Percentiles rank a stretch among this genome's conserved stretches.
Evolutionary conservation across 768 basidiomycete species (phyloP).

Genomic region (Scleroderma citrinum): DNA sequence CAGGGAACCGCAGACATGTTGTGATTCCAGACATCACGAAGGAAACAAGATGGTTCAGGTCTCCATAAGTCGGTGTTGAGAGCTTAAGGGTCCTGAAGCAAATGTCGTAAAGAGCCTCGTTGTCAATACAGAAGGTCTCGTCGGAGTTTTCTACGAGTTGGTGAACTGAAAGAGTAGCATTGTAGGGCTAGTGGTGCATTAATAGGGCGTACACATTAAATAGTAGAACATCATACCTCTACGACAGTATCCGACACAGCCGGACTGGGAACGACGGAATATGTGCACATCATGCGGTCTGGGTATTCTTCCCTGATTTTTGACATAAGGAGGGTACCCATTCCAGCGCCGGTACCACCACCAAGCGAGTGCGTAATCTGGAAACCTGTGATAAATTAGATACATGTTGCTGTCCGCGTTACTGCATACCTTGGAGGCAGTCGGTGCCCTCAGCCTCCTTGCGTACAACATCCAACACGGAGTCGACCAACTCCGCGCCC

Average conservation of each 20-base stretch:
- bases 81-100: conserved; percentile 98
- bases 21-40: conserved; percentile 99
- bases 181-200: conserved; percentile 71
- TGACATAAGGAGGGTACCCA: conserved; percentile 98
- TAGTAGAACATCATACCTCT: conserved; percentile 47
- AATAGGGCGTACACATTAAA: background rate
- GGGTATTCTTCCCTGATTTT: conserved; percentile 99
- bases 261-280: conserved; percentile 95
- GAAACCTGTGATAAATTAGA: conserved; percentile 57
- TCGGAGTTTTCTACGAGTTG: conserved; percentile 99
- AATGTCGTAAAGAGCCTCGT: conserved; percentile 98
- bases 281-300: conserved; percentile 99
- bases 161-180: conserved; percentile 96
- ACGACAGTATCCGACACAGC: conserved; percentile 99
- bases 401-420: background rate
- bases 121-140: conserved; percentile 99
- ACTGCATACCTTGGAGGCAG: conserved; percentile 86
- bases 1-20: conserved; percentile 98
- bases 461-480: conserved; percentile 95
- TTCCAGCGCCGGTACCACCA: conserved; percentile 99
- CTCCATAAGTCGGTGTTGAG: conserved; percentile 91
- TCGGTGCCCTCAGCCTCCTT: conserved; percentile 98
- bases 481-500: conserved; percentile 98
- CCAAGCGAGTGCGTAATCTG: conserved; percentile 98
- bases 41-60: conserved; percentile 96